A percentile compares a stretch with the other conserved stretches of the same genome.
phyloP scores from a whole-genome alignment of 2,329 filamentous ascomycete species.

The Pleomassaria siparia region DNA sequence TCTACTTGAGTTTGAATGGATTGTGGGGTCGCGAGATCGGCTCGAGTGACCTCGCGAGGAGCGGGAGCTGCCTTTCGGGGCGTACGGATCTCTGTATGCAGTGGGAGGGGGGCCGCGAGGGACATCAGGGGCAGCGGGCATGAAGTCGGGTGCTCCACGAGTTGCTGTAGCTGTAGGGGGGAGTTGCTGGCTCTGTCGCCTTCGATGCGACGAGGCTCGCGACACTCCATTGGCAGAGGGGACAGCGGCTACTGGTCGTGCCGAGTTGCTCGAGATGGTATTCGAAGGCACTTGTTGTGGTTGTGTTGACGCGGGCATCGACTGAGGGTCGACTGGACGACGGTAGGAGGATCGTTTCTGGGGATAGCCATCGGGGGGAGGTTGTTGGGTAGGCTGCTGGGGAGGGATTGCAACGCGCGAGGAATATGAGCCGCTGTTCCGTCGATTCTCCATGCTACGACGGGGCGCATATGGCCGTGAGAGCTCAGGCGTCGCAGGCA shows the following conservation, averaged over 20 bases:
- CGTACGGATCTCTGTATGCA: slow-evolving; percentile 42
- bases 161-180: slow-evolving; percentile 27
- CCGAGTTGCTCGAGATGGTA: slow-evolving; percentile 2
- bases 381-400: slow-evolving; percentile 20
- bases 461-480: slow-evolving; percentile 19
- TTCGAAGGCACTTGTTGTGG: slow-evolving; percentile 10
- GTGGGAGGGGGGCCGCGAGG: slow-evolving; percentile 58
- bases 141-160: slow-evolving; percentile 20
- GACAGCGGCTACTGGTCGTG: slow-evolving; percentile 1
- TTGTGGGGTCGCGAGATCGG: slow-evolving; percentile 34
- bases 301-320: slow-evolving; percentile 15
- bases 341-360: slow-evolving; percentile 38
- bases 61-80: slow-evolving; percentile 30
- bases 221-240: slow-evolving; percentile 5
- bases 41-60: slow-evolving; percentile 26
- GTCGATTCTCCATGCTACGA: slow-evolving; percentile 34
- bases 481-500: neutral
- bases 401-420: slow-evolving; percentile 22
- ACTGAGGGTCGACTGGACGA: slow-evolving; percentile 33
- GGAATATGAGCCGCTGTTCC: slow-evolving; percentile 26
- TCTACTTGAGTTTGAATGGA: slow-evolving; percentile 38
- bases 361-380: slow-evolving; percentile 29
- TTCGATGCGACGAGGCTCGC: slow-evolving; percentile 11
- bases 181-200: slow-evolving; percentile 25
- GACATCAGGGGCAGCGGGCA: slow-evolving; percentile 59